Conservation (phyloP, 768 basidiomycete species). For the Botryobasidium botryosum region DNA sequence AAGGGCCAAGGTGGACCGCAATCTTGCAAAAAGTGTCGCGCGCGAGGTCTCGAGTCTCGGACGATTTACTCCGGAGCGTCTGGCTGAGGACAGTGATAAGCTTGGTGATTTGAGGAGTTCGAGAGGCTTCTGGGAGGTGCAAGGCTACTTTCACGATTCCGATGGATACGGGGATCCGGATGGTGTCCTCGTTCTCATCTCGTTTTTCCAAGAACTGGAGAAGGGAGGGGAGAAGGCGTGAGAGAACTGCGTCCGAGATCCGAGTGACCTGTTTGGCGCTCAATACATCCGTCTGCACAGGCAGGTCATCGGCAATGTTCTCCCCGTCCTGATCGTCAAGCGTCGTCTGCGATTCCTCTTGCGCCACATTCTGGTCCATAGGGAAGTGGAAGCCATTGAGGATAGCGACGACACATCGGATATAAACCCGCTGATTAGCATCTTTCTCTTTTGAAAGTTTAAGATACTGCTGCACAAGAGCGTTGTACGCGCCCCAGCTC, state of each 20-base stretch:
- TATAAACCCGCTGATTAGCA: constrained; percentile 56
- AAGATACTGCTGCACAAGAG: constrained; percentile 65
- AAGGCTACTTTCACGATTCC: constrained; percentile 75
- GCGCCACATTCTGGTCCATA: constrained; percentile 39
- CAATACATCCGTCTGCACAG: constrained; percentile 15
- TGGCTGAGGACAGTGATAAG: constrained; percentile 78
- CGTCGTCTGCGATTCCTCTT: constrained; percentile 12
- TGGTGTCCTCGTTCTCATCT: constrained; percentile 65
- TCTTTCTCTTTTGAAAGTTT: constrained; percentile 50
- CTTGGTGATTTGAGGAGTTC: constrained; percentile 52
- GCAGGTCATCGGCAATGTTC: constrained; percentile 12
- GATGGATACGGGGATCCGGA: constrained; percentile 74
- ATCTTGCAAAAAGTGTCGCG: constrained; percentile 74
- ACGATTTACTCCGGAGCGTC: constrained; percentile 80
- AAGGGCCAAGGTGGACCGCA: constrained; percentile 48
- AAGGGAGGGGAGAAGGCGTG: constrained; percentile 60
- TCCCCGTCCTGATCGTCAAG: constrained; percentile 14
- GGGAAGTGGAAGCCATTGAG: constrained; percentile 87
- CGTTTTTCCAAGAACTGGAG: constrained; percentile 68
- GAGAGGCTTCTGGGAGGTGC: constrained; percentile 48
- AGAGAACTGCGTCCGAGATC: constrained; percentile 62
- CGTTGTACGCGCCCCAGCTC: constrained; percentile 70
- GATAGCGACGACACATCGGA: constrained; percentile 70
- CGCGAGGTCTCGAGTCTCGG: constrained; percentile 77
- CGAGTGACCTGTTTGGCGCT: constrained; percentile 11